phyloP scores from a whole-genome alignment of 2,329 filamentous ascomycete species.

The Beauveria sp. region DNA sequence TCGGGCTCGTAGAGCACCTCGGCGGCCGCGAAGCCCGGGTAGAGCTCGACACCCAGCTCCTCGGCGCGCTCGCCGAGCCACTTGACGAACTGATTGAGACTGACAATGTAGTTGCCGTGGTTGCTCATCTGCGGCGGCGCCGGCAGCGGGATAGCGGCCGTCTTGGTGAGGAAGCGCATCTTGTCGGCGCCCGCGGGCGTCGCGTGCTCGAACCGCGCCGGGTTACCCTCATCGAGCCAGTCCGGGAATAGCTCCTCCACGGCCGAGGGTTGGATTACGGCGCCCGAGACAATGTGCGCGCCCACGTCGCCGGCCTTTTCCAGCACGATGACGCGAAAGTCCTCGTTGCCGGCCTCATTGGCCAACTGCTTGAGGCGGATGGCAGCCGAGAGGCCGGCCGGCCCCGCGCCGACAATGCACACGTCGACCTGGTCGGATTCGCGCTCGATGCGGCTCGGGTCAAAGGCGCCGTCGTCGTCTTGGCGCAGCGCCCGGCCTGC shows the following conservation, averaged over 20 bases:
- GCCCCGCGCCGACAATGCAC: conserved; percentile 93
- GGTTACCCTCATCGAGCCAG: conserved; percentile 86
- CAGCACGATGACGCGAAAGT: conserved; percentile 84
- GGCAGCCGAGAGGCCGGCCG: conserved; percentile 83
- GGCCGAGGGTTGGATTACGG: conserved; percentile 84
- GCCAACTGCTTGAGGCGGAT: conserved; percentile 94
- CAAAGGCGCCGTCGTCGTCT: conserved; percentile 48
- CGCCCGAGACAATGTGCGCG: conserved; percentile 90
- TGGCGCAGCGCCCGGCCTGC: conserved; percentile 22
- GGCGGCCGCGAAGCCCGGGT: conserved; percentile 89
- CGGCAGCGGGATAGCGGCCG: conserved; percentile 68
- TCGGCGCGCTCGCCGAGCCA: conserved; percentile 97
- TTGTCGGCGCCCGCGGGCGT: conserved; percentile 77
- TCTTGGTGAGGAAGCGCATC: conserved; percentile 92
- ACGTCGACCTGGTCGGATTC: conserved; percentile 94
- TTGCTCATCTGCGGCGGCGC: conserved; percentile 97
- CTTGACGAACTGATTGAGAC: conserved; percentile 87
- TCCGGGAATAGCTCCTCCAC: conserved; percentile 87
- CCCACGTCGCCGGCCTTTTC: conserved; percentile 95
- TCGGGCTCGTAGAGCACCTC: conserved; percentile 84
- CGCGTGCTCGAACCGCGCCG: conserved; percentile 76
- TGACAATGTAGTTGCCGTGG: conserved; percentile 95
- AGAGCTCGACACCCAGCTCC: conserved; percentile 91
- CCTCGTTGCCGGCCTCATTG: conserved; percentile 89
- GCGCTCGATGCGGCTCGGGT: conserved; percentile 64